phyloP scores from a whole-genome alignment of 768 basidiomycete genomes.

The Leccinum pellstonianum region DNA sequence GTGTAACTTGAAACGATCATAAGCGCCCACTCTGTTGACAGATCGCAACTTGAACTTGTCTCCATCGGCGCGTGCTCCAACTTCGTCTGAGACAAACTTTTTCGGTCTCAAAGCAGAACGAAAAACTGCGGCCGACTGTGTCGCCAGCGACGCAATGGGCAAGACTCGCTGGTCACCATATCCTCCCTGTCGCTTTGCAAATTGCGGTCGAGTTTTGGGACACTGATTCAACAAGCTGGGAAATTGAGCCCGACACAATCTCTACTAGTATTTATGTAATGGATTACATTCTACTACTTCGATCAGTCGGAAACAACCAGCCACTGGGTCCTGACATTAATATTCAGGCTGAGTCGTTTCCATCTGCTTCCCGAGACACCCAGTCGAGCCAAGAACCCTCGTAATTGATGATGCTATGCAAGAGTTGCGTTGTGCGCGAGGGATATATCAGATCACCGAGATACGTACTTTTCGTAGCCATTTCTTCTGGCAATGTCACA shows the following conservation, averaged over 20 bases:
- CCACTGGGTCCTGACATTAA: neutral
- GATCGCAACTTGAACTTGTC: slow-evolving; percentile 23
- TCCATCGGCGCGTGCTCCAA: slow-evolving; percentile 24
- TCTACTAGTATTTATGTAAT: neutral
- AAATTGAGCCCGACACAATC: neutral
- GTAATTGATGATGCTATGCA: slow-evolving; percentile 64
- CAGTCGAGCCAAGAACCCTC: slow-evolving; percentile 89
- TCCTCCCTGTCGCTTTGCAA: slow-evolving; percentile 76
- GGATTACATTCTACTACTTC: slow-evolving; percentile 8
- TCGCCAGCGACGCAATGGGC: slow-evolving; percentile 42
- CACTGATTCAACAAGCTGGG: slow-evolving; percentile 44
- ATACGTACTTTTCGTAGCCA: slow-evolving; percentile 74
- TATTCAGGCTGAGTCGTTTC: slow-evolving; percentile 26
- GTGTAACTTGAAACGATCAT: too few relatives aligned
- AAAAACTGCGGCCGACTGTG: slow-evolving; percentile 41
- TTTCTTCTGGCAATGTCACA: slow-evolving; percentile 78
- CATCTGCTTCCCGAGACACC: slow-evolving; percentile 53
- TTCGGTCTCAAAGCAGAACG: slow-evolving; percentile 59
- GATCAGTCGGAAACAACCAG: neutral
- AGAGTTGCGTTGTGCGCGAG: neutral
- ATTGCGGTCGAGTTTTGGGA: slow-evolving; percentile 81
- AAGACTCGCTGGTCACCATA: slow-evolving; percentile 61
- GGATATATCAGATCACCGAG: neutral
- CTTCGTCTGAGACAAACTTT: slow-evolving; percentile 50
- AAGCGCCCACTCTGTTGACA: slow-evolving; percentile 20